Evolutionary conservation across 2,329 filamentous ascomycete genomes (phyloP), one percentile per base, ranked within the genome.

Genomic region (Gremmenia infestans): DNA sequence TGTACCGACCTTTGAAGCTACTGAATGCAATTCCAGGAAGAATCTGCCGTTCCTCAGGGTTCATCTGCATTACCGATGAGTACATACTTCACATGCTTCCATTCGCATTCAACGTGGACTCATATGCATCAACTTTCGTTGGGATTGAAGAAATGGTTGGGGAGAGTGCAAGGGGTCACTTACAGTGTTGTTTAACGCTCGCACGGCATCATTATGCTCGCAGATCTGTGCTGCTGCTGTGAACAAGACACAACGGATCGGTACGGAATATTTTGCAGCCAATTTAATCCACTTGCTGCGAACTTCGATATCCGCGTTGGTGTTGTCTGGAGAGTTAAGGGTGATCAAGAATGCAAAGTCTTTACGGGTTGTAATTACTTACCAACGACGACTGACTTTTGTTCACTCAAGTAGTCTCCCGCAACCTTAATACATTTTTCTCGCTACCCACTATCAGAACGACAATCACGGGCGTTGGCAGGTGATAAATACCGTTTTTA

Each of bases 161-260:
- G 52, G 39, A 2, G 19, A 2, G 50, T 19, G 45, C 22, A 58
- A 42, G 52, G 48, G 48, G 50, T 22, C 55, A 64, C 66, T 55
- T 63, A 70, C 66, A 19, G 25, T 56, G 23, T 53, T 49, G 65
- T 85, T 86, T 66, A 92, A 75, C 1, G 91, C 83, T 58, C 94
- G 82, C 49, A 96, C 89, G 1, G 82, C 83, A 68, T 96, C 89
- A 68, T 99, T 99, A 74, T 99, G 94, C 70, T 91, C 85, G 63
- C 82, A 85, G 35, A 71, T 49, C 48, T 63, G 51, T 47, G 71
- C 82, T 84, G 85, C 78, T 12, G 91, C 87, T 51, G 86, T 88
- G 74, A 99, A 94, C 72, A 88, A 87, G 9, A 97, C 78, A 68
- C 93, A 96, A 48, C 93, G 87, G 64, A 96, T 88, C 2, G 89